Percentiles rank a stretch among this genome's conserved stretches.
phyloP scores from a whole-genome alignment of 2,329 filamentous ascomycete species.

The Alternaria longipes region DNA sequence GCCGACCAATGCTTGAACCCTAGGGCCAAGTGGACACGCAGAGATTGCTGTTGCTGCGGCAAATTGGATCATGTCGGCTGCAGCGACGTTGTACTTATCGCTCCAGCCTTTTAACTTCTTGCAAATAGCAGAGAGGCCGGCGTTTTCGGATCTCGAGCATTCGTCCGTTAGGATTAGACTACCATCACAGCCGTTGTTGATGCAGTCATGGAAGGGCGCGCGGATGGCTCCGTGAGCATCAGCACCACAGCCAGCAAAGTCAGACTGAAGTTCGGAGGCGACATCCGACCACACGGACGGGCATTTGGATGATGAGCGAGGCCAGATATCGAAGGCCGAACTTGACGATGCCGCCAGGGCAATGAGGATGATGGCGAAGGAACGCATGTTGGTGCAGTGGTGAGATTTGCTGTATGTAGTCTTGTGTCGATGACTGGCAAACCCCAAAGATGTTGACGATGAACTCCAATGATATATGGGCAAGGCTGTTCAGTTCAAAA shows the following conservation, averaged over 20 bases:
- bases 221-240: slow-evolving; percentile 36
- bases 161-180: slow-evolving; percentile 37
- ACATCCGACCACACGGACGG: slow-evolving; percentile 32
- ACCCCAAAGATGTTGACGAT: background rate
- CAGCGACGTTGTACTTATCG: slow-evolving; percentile 47
- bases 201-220: slow-evolving; percentile 40
- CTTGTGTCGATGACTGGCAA: background rate
- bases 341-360: slow-evolving; percentile 1
- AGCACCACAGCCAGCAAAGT: slow-evolving; percentile 30
- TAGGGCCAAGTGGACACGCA: slow-evolving; percentile 34
- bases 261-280: slow-evolving; percentile 24
- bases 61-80: slow-evolving; percentile 43
- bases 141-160: slow-evolving; percentile 50
- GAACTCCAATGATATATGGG: background rate
- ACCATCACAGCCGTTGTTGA: slow-evolving; percentile 41
- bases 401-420: background rate
- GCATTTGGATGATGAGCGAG: slow-evolving; percentile 24
- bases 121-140: slow-evolving; percentile 56
- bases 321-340: slow-evolving; percentile 5
- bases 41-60: slow-evolving; percentile 36
- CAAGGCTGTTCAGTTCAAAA: background rate
- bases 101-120: slow-evolving; percentile 50
- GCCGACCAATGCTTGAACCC: slow-evolving; percentile 32
- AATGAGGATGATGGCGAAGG: background rate
- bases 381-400: slow-evolving; percentile 1